These are phyloP conservation scores for Boletus reticuloceps DNA, from an alignment of 768 basidiomycete genomes.

Conservation along the genomic window DNA sequence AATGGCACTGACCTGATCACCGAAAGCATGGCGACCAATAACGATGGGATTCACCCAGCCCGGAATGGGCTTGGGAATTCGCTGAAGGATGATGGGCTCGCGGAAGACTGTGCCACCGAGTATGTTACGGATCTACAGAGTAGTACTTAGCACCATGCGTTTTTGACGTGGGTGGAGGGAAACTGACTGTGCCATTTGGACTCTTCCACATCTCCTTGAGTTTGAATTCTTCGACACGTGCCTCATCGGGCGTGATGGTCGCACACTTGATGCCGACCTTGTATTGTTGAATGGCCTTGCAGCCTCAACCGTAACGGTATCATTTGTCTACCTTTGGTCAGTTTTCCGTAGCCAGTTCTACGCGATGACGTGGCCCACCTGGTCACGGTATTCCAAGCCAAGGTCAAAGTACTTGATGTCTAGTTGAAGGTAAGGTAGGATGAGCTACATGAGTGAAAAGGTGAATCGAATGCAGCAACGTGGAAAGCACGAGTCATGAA, in stretches of 20 bases:
- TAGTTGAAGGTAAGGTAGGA: constrained; percentile 90
- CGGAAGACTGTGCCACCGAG: constrained; percentile 98
- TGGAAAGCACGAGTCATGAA: neutral
- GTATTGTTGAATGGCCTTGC: constrained; percentile 93
- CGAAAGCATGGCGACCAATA: constrained; percentile 96
- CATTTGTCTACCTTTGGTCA: constrained; percentile 68
- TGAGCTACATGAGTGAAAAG: constrained; percentile 59
- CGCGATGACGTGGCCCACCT: constrained; percentile 42
- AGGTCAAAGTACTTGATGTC: constrained; percentile 99
- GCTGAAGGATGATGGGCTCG: constrained; percentile 90
- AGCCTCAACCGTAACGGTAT: constrained; percentile 89
- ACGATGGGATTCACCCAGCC: constrained; percentile 97
- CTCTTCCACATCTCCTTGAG: constrained; percentile 99
- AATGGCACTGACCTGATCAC: constrained; percentile 69
- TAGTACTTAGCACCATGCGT: neutral
- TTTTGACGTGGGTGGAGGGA: neutral
- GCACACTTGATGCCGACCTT: constrained; percentile 99
- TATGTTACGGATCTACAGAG: constrained; percentile 85
- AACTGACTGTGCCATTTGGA: constrained; percentile 86
- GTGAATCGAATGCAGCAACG: neutral
- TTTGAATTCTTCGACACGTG: constrained; percentile 93
- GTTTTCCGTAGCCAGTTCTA: neutral
- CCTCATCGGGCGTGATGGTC: constrained; percentile 98
- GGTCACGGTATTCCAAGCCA: constrained; percentile 91
- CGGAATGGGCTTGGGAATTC: constrained; percentile 91